These are phyloP conservation scores for Ruellia speciosa DNA, from an alignment of 305 asterid genomes.

Conservation along the genomic window DNA sequence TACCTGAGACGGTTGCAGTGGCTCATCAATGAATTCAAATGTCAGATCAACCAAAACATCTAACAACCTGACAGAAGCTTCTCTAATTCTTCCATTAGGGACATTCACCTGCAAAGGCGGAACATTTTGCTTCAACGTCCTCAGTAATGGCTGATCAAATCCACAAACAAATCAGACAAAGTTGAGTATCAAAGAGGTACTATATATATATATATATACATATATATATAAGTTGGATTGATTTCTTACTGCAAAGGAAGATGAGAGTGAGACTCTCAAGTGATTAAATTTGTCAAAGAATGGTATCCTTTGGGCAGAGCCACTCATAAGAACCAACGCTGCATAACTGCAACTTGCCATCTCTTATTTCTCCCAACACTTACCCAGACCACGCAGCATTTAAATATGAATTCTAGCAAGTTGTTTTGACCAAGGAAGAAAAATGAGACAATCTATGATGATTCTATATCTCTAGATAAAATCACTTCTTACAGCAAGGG, in stretches of 20 bases:
- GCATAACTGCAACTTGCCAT: constrained; percentile 8
- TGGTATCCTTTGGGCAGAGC: constrained; percentile 18
- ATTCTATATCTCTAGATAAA: too few relatives aligned
- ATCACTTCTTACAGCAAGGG: too few relatives aligned
- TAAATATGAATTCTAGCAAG: too few relatives aligned
- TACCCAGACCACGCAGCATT: too few relatives aligned
- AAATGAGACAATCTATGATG: too few relatives aligned
- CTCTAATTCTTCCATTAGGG: constrained; percentile 7
- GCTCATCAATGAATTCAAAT: constrained; percentile 35
- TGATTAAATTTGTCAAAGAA: constrained; percentile 10
- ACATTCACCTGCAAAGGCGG: constrained; percentile 1
- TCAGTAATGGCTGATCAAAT: not conserved
- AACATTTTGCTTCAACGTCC: not conserved
- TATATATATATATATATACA: too few relatives aligned
- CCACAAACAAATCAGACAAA: not conserved
- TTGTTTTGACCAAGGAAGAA: not conserved
- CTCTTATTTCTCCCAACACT: not conserved
- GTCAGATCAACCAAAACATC: constrained; percentile 31
- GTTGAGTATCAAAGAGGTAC: not conserved
- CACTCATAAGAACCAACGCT: constrained; percentile 12
- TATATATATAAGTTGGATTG: not conserved
- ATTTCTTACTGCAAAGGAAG: constrained; percentile 1
- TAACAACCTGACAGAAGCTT: constrained; percentile 22
- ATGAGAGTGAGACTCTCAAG: constrained; percentile 5
- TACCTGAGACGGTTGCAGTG: constrained; percentile 41